Evolutionary conservation across 371 early-diverging fungal genomes (phyloP), one percentile per base, ranked within the genome.

Genomic region (Rhizopus arrhizus): DNA sequence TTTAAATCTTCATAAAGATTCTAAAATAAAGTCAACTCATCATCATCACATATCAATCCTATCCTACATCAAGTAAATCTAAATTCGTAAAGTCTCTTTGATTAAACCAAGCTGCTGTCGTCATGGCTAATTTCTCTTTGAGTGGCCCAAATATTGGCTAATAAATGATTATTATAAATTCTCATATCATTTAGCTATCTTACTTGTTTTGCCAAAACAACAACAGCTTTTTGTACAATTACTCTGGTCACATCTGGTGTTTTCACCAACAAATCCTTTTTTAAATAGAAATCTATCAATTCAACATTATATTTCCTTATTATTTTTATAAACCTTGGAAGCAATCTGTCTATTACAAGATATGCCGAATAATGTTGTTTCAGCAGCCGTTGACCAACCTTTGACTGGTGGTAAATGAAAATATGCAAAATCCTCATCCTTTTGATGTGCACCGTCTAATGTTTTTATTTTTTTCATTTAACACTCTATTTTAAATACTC

Each of bases 331-430:
- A 13, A 75, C 80, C 53, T 85, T 86, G 47, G 85, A 70, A 53
- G 88, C 78, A 48, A 92, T 90, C 69, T 92, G 93, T 53, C 93
- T 77, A 68, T 89, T 91, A 64, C 91, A 92, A n/a, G 91, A 90
- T 53, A 92, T 82, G 7, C 93, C 93, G 72, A 92, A 92, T 12
- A 92, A 59, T 0, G 93, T 91, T 5, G 86, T 77, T 38, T 84
- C 68, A 5, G n/a, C 29, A 32, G 81, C 81, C 3, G 83, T 82
- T 51, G 74, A 62, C 87, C 93, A 90, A 48, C 70, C 69, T 31
- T 82, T 74, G 7, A 91, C 84, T 33, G 93, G 91, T 34, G 93
- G 92, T 11, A 93, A 75, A 69, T 93, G 93, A 59, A 93, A 93
- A 64, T 91, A 93, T 1, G 90, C 86, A 65, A 91, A 90, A 61